Base-by-base conservation (phyloP, 805 yeast genomes). In the Priceomyces haplophilus region DNA sequence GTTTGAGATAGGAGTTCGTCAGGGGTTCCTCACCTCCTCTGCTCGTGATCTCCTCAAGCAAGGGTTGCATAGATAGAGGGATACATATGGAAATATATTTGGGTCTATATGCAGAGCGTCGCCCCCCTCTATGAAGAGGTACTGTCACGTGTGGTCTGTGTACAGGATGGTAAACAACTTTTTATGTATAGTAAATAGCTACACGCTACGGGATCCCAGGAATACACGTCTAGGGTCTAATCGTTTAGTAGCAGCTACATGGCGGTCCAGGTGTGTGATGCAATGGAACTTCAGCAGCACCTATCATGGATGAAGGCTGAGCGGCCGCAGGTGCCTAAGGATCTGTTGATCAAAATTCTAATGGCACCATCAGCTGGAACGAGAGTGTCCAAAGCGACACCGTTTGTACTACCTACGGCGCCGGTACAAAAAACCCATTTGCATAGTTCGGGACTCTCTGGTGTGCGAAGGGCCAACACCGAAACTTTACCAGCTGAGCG, bases 271-370 rank as follows among this genome's bases (percentile, higher is more conserved):
- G n/a, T 6, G 5, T 27, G 15, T 27, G 31, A 15, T 23, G 30
- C 12, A 23, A 36, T 23, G 30, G 13, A 23, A 5, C 11, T 36
- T 18, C n/a, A 23, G 29, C 31, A 36, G 20, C 39, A 36, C 13
- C 31, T 36, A 36, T 15, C 18, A 25, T 36, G 39, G 39, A 36
- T 36, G 17, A 31, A 36, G 20, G 19, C 15, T n/a, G 39, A 36
- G 30, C 16, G 39, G 6, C 39, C 39, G 3, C 39, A 36, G 31
- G 23, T 36, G 11, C 39, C 39, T 6, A 36, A 36, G 19, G 4
- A 12, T 7, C 39, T 21, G 39, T n/a, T 23, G 29, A 19, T 36
- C n/a, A 36, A 15, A 6, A 25, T 25, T 7, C 23, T 32, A 10
- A 32, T 32, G 35, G 16, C 16, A 5, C 35, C 35, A 10, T 16